Conservation (phyloP, 2,329 filamentous ascomycete species). For the Fusarium sp. region DNA sequence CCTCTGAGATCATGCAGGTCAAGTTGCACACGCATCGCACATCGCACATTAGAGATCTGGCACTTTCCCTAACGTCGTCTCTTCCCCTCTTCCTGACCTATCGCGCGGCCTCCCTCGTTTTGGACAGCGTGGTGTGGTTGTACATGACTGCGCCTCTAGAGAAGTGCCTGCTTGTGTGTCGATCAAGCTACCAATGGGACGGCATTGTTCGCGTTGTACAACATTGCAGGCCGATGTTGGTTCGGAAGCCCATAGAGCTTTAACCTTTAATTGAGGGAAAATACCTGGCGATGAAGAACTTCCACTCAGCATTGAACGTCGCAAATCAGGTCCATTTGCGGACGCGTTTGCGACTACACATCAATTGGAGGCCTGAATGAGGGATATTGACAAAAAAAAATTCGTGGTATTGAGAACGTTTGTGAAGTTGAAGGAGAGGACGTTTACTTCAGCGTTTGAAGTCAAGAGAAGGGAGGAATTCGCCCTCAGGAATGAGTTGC, state of each 20-base stretch:
- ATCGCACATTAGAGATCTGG: conserved; percentile 40
- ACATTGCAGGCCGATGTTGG: conserved; percentile 33
- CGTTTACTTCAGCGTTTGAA: neutral
- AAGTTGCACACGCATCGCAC: conserved; percentile 35
- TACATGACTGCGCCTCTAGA: conserved; percentile 25
- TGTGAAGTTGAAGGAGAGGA: too few species aligned
- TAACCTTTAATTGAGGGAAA: neutral
- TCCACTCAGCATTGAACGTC: conserved; percentile 10
- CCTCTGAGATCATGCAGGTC: conserved; percentile 43
- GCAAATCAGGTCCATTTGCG: conserved; percentile 34
- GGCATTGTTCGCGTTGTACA: conserved; percentile 32
- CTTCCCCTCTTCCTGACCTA: conserved; percentile 15
- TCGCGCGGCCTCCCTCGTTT: conserved; percentile 22
- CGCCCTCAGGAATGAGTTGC: neutral
- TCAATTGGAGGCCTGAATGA: neutral
- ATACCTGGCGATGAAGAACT: neutral
- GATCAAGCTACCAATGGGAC: conserved; percentile 35
- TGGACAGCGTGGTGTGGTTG: conserved; percentile 27
- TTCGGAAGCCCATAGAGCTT: conserved; percentile 23
- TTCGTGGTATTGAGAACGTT: neutral
- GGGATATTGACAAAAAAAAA: neutral
- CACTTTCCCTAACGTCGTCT: conserved; percentile 31
- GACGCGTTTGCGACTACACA: conserved; percentile 25
- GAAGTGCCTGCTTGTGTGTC: conserved; percentile 27
- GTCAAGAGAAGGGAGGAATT: neutral